Conservation (phyloP, 257 asterid genomes). For the Jaltomata sinuosa region DNA sequence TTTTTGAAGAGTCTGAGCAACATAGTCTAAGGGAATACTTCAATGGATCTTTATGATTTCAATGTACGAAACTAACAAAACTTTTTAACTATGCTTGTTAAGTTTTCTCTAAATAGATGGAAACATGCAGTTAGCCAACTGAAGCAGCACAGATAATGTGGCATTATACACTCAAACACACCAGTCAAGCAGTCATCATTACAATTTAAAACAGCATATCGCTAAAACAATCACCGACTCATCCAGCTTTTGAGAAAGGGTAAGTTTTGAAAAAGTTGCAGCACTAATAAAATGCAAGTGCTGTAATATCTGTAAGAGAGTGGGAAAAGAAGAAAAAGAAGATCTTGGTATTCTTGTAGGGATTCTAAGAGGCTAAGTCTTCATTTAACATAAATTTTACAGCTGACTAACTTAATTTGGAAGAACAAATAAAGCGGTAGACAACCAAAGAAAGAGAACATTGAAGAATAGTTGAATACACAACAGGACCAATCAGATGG, state of each 20-base stretch:
- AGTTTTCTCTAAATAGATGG: background rate
- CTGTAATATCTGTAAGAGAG: background rate
- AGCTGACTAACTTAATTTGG: background rate
- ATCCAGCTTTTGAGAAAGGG: background rate
- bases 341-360: background rate
- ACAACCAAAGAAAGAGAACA: background rate
- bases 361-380: background rate
- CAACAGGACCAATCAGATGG: background rate
- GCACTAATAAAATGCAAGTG: background rate
- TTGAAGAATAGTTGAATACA: background rate
- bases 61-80: background rate
- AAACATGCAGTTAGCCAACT: background rate
- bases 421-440: background rate
- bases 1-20: background rate
- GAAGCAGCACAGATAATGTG: background rate
- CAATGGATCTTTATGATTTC: background rate
- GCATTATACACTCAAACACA: background rate
- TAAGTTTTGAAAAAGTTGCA: background rate
- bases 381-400: background rate
- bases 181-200: background rate
- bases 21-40: background rate
- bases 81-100: background rate
- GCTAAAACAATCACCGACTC: background rate
- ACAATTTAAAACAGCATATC: background rate
- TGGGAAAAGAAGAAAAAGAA: background rate